These are phyloP conservation scores for Euphorbia tirucalli DNA, from an alignment of 345 rosid genomes.

Conservation along the genomic window DNA sequence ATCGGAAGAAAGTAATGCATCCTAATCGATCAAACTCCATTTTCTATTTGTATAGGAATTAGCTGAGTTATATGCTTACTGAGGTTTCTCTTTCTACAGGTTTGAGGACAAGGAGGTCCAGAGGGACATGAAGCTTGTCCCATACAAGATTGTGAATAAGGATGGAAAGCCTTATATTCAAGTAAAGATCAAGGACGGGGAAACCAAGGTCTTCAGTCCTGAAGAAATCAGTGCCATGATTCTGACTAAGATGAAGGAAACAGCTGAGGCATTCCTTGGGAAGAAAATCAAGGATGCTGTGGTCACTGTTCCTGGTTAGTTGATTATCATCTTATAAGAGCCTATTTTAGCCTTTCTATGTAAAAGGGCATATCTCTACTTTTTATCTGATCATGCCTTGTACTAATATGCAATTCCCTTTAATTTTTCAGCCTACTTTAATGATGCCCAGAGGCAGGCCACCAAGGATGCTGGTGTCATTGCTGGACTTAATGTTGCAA, in stretches of 20 bases:
- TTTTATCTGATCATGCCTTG: background rate
- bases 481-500: slow-evolving; percentile 93
- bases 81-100: slow-evolving; percentile 36
- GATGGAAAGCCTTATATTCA: slow-evolving; percentile 96
- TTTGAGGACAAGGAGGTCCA: slow-evolving; percentile 94
- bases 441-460: slow-evolving; percentile 97
- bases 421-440: slow-evolving; percentile 78
- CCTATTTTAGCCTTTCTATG: background rate
- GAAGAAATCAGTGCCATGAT: slow-evolving; percentile 97
- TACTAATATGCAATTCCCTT: slow-evolving; percentile 5
- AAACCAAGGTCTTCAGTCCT: slow-evolving; percentile 91
- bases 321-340: background rate
- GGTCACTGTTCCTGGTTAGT: slow-evolving; percentile 94
- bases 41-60: background rate
- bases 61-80: background rate
- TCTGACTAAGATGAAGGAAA: slow-evolving; percentile 92
- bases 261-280: slow-evolving; percentile 97
- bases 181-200: slow-evolving; percentile 87
- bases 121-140: slow-evolving; percentile 85
- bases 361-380: background rate
- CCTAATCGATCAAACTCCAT: background rate
- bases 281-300: slow-evolving; percentile 98
- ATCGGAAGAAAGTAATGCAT: slow-evolving; percentile 81
- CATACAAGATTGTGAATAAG: slow-evolving; percentile 84
- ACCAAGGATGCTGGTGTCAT: slow-evolving; percentile 96